Conservation (phyloP, 352 stramenopile species). For the Globisporangium cylindrosporum region DNA sequence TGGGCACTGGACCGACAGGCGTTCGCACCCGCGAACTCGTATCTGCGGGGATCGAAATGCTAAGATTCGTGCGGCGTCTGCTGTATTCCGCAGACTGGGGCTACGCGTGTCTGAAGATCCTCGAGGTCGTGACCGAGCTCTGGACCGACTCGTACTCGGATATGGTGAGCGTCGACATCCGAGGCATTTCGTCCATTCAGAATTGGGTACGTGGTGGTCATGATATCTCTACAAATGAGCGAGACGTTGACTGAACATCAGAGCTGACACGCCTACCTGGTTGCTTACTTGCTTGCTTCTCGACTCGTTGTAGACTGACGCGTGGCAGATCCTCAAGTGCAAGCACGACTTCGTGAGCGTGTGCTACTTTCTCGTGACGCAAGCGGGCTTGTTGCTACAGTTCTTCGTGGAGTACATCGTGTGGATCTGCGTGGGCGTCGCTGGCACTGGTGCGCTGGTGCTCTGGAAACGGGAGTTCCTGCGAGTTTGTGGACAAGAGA, state of each 20-base stretch:
- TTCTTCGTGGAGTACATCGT: conserved; percentile 38
- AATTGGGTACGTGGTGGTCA: conserved; percentile 21
- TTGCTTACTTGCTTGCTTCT: background rate
- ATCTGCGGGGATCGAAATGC: background rate
- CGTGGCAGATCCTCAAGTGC: conserved; percentile 44
- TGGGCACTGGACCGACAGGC: background rate
- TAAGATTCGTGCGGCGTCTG: background rate
- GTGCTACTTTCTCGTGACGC: conserved; percentile 35
- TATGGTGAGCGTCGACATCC: conserved; percentile 53
- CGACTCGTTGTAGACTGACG: conserved; percentile 1
- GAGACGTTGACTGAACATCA: background rate
- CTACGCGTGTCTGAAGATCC: conserved; percentile 26
- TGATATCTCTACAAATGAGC: background rate
- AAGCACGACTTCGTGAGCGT: conserved; percentile 40
- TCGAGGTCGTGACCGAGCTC: conserved; percentile 37
- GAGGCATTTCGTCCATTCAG: conserved; percentile 42
- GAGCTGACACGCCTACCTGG: background rate
- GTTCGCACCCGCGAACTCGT: background rate
- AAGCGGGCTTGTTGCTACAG: conserved; percentile 31
- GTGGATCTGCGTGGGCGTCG: conserved; percentile 27
- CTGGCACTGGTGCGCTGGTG: conserved; percentile 34
- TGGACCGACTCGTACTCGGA: conserved; percentile 64
- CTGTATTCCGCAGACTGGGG: conserved; percentile 19
- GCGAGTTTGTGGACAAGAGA: background rate
- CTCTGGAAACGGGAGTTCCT: conserved; percentile 43